phyloP scores from a whole-genome alignment of 306 rosid genomes.

The Vigna angularis region DNA sequence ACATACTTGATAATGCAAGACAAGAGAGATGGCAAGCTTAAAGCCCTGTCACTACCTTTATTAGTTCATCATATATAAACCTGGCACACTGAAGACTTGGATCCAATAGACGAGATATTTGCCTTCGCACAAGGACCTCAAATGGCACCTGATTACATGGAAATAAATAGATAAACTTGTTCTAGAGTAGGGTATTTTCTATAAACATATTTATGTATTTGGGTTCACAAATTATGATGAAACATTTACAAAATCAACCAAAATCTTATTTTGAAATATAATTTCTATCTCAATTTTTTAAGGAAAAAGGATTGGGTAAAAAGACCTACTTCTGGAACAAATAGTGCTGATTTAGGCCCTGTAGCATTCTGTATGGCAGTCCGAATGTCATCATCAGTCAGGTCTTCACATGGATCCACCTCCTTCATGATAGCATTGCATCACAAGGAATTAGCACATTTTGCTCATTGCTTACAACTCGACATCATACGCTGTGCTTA shows the following conservation, averaged over 20 bases:
- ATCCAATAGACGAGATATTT: conserved; percentile 88
- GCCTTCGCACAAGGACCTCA: conserved; percentile 95
- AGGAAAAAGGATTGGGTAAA: not conserved
- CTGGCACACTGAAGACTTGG: conserved; percentile 99
- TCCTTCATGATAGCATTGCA: conserved; percentile 64
- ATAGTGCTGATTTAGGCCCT: conserved; percentile 92
- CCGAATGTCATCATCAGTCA: conserved; percentile 97
- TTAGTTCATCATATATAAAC: conserved; percentile 91
- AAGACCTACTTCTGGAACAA: conserved; percentile 92
- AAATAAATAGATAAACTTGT: conserved; percentile 36
- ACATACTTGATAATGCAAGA: conserved; percentile 15
- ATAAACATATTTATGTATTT: conserved; percentile 6
- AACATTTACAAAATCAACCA: not conserved
- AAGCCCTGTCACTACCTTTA: conserved; percentile 66
- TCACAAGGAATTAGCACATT: conserved; percentile 22
- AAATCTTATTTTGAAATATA: not conserved
- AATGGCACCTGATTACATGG: conserved; percentile 76
- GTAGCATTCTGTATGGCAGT: conserved; percentile 99
- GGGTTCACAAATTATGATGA: conserved; percentile 12
- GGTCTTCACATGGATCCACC: conserved; percentile 99
- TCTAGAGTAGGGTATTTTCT: not conserved
- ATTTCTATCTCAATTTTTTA: not conserved
- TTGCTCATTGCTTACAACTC: conserved; percentile 4
- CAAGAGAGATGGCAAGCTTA: conserved; percentile 29
- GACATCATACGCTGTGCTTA: not conserved